phyloP scores from a whole-genome alignment of 306 rosid genomes.

The Sicyos baderoa region DNA sequence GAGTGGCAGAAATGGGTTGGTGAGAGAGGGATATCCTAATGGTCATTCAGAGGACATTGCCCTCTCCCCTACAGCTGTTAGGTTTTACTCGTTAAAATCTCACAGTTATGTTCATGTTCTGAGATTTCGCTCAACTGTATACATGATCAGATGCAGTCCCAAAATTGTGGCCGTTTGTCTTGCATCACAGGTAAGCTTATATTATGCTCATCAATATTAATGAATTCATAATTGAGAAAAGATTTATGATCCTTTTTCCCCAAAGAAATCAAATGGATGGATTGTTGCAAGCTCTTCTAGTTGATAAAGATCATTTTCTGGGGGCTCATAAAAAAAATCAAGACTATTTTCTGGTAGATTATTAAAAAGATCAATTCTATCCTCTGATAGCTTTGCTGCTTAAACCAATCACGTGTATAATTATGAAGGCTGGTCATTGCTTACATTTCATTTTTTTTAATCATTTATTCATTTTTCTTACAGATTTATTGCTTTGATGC shows the following conservation, averaged over 20 bases:
- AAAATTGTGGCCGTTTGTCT: slow-evolving; percentile 86
- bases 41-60: slow-evolving; percentile 45
- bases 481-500: slow-evolving; percentile 98
- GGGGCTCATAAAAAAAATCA: neutral
- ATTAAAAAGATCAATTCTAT: neutral
- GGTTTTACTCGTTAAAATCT: slow-evolving; percentile 83
- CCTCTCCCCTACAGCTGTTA: slow-evolving; percentile 71
- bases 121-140: slow-evolving; percentile 85
- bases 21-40: slow-evolving; percentile 54
- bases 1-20: slow-evolving; percentile 41
- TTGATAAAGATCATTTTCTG: slow-evolving; percentile 11
- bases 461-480: slow-evolving; percentile 24
- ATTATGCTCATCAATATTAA: neutral
- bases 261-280: neutral
- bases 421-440: slow-evolving; percentile 21
- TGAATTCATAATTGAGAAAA: slow-evolving; percentile 2
- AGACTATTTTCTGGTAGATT: neutral
- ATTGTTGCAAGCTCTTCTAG: slow-evolving; percentile 15
- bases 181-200: slow-evolving; percentile 77
- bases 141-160: slow-evolving; percentile 95
- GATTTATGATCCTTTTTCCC: neutral
- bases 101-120: slow-evolving; percentile 84
- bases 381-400: neutral
- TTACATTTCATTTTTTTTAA: slow-evolving; percentile 6
- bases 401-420: neutral